These are phyloP conservation scores for Mycena sp. DNA, from an alignment of 1,284 basidiomycete species.

Conservation along the genomic window DNA sequence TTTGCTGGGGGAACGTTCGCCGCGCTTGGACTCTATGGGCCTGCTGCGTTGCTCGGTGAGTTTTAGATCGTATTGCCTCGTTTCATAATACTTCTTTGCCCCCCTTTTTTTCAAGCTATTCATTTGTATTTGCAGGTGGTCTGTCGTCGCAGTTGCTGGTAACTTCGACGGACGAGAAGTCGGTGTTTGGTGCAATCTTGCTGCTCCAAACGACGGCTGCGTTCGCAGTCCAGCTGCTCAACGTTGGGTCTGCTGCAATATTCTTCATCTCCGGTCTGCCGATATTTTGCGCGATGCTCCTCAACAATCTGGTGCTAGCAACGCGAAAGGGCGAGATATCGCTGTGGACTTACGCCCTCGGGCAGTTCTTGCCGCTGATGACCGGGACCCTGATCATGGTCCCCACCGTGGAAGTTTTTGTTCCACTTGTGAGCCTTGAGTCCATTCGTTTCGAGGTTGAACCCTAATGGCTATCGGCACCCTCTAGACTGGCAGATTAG, in stretches of 20 bases:
- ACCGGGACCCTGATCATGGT: slow-evolving; percentile 77
- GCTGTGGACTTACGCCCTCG: slow-evolving; percentile 74
- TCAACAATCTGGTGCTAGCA: slow-evolving; percentile 56
- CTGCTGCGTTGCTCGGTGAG: slow-evolving; percentile 75
- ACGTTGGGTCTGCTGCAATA: slow-evolving; percentile 76
- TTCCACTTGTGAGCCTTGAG: slow-evolving; percentile 78
- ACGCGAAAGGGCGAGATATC: slow-evolving; percentile 51
- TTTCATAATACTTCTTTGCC: neutral
- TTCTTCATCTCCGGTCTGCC: slow-evolving; percentile 69
- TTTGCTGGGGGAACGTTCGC: slow-evolving; percentile 80
- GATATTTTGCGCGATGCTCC: slow-evolving; percentile 59
- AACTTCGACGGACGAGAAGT: slow-evolving; percentile 58
- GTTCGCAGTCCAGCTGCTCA: slow-evolving; percentile 63
- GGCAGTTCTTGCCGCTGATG: slow-evolving; percentile 68
- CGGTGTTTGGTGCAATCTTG: slow-evolving; percentile 69
- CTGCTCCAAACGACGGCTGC: slow-evolving; percentile 66
- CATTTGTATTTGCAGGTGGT: slow-evolving; percentile 53
- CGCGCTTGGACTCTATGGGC: slow-evolving; percentile 76
- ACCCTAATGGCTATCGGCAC: neutral
- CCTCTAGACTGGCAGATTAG: slow-evolving; percentile 78
- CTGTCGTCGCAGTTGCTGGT: slow-evolving; percentile 66
- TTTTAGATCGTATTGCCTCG: slow-evolving; percentile 21
- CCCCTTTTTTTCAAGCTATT: slow-evolving; percentile 37
- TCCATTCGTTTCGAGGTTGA: neutral
- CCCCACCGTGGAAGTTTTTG: slow-evolving; percentile 88